phyloP scores from a whole-genome alignment of 768 basidiomycete genomes.

The Rhodocollybia butyracea region DNA sequence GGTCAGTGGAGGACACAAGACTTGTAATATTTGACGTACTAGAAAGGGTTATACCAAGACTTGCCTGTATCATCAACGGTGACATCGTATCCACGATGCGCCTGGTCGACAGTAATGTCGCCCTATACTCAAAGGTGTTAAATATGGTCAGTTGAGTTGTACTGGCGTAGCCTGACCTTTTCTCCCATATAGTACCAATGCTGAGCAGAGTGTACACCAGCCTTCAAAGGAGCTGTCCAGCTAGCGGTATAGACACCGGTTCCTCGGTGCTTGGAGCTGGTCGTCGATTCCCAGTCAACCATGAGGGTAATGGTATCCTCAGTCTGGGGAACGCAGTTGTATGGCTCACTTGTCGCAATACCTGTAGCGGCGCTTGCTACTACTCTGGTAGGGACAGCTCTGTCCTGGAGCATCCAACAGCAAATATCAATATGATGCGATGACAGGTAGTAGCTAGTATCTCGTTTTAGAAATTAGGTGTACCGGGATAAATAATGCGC shows the following conservation, averaged over 20 bases:
- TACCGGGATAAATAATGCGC: not conserved
- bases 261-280: conserved; percentile 71
- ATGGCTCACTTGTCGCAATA: conserved; percentile 86
- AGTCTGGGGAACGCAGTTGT: conserved; percentile 80
- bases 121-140: conserved; percentile 44
- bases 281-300: conserved; percentile 88
- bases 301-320: conserved; percentile 95
- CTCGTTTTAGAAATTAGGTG: conserved; percentile 8
- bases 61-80: conserved; percentile 85
- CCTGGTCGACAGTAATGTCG: conserved; percentile 90
- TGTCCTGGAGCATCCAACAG: conserved; percentile 80
- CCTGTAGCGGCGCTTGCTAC: conserved; percentile 89
- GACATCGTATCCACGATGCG: conserved; percentile 90
- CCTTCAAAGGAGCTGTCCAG: conserved; percentile 89
- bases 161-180: conserved; percentile 48
- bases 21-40: conserved; percentile 46
- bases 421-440: conserved; percentile 93
- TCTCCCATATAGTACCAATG: conserved; percentile 96
- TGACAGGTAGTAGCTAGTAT: conserved; percentile 83
- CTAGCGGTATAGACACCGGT: conserved; percentile 92
- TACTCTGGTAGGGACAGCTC: conserved; percentile 77
- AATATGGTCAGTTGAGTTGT: not conserved
- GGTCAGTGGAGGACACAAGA: not conserved
- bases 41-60: conserved; percentile 87
- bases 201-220: conserved; percentile 88